Conservation (phyloP, 345 rosid species). For the Gossypium herbaceum region DNA sequence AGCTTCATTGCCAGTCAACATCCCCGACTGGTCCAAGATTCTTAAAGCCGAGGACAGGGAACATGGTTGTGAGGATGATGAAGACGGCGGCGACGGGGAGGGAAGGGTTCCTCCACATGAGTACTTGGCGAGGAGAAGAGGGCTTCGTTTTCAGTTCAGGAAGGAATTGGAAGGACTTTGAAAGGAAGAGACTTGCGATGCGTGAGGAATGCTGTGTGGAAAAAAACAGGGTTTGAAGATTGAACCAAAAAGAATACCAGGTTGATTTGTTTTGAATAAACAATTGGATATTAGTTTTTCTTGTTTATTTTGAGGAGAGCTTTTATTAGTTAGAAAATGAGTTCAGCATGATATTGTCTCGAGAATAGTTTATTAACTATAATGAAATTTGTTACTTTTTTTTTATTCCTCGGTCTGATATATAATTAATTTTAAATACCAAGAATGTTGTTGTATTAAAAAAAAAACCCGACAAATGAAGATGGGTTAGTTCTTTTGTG, state of each 20-base stretch:
- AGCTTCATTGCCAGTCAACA: slow-evolving; percentile 62
- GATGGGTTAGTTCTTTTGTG: too few species aligned
- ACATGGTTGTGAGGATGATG: slow-evolving; percentile 22
- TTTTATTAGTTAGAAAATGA: not conserved
- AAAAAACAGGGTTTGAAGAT: slow-evolving; percentile 55
- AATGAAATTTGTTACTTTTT: too few species aligned
- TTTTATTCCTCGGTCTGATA: too few species aligned
- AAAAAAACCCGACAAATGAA: too few species aligned
- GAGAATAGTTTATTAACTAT: too few species aligned
- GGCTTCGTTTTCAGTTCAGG: slow-evolving; percentile 49
- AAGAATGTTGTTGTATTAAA: too few species aligned
- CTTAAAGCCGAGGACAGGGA: slow-evolving; percentile 38
- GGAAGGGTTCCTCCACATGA: slow-evolving; percentile 54
- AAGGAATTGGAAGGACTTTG: slow-evolving; percentile 51
- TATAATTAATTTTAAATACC: too few species aligned
- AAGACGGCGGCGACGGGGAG: slow-evolving; percentile 7
- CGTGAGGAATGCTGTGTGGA: slow-evolving; percentile 60
- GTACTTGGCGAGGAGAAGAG: slow-evolving; percentile 50
- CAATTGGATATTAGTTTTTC: too few species aligned
- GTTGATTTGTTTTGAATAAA: too few species aligned
- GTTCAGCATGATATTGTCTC: too few species aligned
- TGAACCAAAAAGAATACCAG: not conserved
- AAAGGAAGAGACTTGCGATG: slow-evolving; percentile 59
- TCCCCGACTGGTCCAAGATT: slow-evolving; percentile 86
- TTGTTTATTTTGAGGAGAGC: too few species aligned